Conservation (phyloP, 2,329 filamentous ascomycete genomes). For the Paecilomyces niveus region DNA sequence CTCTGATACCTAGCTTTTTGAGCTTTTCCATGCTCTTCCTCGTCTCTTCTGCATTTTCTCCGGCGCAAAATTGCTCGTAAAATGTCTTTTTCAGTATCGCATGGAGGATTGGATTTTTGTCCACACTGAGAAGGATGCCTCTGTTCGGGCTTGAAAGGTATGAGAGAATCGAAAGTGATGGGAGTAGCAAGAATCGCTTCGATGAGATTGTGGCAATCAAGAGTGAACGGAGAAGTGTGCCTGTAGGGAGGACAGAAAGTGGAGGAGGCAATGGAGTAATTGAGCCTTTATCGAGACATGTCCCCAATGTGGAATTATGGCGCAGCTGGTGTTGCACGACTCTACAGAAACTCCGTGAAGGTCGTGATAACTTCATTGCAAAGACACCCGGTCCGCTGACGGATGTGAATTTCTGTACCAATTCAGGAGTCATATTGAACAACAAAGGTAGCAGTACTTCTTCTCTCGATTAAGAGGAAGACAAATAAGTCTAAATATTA, state of each 20-base stretch:
- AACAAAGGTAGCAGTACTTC: not conserved
- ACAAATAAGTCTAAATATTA: not conserved
- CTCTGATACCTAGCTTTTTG: slow-evolving; percentile 69
- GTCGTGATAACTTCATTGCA: not conserved
- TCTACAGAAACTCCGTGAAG: not conserved
- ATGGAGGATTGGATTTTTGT: slow-evolving; percentile 65
- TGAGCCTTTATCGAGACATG: not conserved
- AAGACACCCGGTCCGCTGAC: not conserved
- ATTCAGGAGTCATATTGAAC: not conserved
- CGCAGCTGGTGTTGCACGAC: not conserved
- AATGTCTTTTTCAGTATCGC: slow-evolving; percentile 58
- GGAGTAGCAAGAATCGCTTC: slow-evolving; percentile 53
- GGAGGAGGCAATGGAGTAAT: slow-evolving; percentile 9
- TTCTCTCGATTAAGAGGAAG: not conserved
- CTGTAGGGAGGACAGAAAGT: slow-evolving; percentile 23
- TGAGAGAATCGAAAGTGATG: slow-evolving; percentile 62
- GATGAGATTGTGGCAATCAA: slow-evolving; percentile 43
- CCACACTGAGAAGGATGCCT: slow-evolving; percentile 56
- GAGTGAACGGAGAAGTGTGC: slow-evolving; percentile 34
- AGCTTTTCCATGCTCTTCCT: slow-evolving; percentile 55
- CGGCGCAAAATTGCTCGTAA: slow-evolving; percentile 86
- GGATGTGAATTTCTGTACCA: not conserved
- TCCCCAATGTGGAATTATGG: not conserved
- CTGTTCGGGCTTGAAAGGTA: slow-evolving; percentile 54
- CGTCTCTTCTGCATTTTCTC: slow-evolving; percentile 65